Base-by-base conservation (phyloP, 2,329 filamentous ascomycete genomes). In the Rhinocladiella mackenziei region DNA sequence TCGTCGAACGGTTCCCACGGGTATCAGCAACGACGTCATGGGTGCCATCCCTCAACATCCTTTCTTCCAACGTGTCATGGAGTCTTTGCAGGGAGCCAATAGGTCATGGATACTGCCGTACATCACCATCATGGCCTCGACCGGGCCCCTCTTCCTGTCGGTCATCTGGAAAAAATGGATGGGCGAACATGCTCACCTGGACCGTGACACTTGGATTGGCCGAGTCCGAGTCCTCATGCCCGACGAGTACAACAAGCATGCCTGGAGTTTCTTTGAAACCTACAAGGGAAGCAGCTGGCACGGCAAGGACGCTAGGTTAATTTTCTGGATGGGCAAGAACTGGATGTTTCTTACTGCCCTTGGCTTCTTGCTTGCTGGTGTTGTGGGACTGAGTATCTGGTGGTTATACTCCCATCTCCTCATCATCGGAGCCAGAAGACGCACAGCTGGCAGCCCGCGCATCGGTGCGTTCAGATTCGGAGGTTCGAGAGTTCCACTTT, bases 1-100 rank as follows among this genome's bases (percentile, higher is more conserved):
- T 10, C 79, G 83, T 53, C 78, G 80, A 53, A 89, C 86, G 0
- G 69, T 76, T 2, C 86, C 86, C 2, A 89, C 85, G 1, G 85
- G 85, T 51, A 86, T 89, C 56, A 85, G 81, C 54, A 89, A 89
- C 68, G 85, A 89, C 58, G 82, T 81, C 29, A 88, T 89, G 84
- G 83, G 83, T 36, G 69, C 83, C 11, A 74, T 85, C 0, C 79
- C 82, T 0, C 74, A 80, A 48, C 86, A 89, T 57, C 84, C 84
- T 0, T 86, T 86, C 69, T 88, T 88, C 70, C 70, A 81, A 38
- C 72, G 74, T 36, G 80, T 84, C 28, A 84, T 87, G 56, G 75
- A 84, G 51, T 72, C 75, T 9, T 69, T 89, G n/a, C 74, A 78
- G 45, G 71, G 73, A 42, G 86, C 86, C 64, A 75, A 85, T 59